Percentiles rank a stretch among this genome's conserved stretches.
These are phyloP conservation scores for Onygenales sp. DNA, from an alignment of 2,329 filamentous ascomycete species.

Conservation along the genomic window DNA sequence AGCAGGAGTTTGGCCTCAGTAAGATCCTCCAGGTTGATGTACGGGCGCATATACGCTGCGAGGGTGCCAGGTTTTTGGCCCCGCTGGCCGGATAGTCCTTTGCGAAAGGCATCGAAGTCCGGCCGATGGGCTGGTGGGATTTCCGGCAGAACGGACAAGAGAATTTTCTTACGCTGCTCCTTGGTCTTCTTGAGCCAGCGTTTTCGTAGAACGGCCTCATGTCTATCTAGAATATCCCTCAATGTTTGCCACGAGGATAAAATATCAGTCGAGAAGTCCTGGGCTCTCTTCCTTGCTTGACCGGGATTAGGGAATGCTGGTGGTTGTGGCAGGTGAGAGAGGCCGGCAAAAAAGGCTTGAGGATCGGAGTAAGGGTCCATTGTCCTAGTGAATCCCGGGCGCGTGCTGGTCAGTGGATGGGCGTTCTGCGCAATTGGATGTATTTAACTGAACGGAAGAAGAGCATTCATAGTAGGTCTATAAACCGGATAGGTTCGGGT, in stretches of 20 bases:
- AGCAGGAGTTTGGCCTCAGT: constrained; percentile 32
- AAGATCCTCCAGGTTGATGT: constrained; percentile 48
- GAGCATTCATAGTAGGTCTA: no score
- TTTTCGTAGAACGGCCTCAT: constrained; percentile 42
- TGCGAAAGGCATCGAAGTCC: constrained; percentile 32
- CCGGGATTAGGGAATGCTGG: constrained; percentile 2
- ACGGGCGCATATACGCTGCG: constrained; percentile 40
- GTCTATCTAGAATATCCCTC: constrained; percentile 36
- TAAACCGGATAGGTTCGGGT: no score
- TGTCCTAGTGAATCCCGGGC: no score
- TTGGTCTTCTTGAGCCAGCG: constrained; percentile 47
- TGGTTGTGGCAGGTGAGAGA: constrained; percentile 2
- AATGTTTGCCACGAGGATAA: constrained; percentile 28
- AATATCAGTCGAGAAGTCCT: constrained; percentile 14
- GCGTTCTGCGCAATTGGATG: no score
- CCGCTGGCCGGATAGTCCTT: background rate
- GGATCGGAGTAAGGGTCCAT: no score
- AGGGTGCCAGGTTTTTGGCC: constrained; percentile 7
- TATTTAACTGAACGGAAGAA: no score
- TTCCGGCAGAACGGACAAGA: constrained; percentile 38
- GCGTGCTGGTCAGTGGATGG: no score
- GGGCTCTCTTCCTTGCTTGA: background rate
- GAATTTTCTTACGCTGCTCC: constrained; percentile 35
- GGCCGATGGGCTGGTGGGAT: constrained; percentile 43
- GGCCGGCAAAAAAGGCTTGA: background rate